Percentiles rank a stretch among this genome's conserved stretches.
Conservation (phyloP, 106 monocot genomes). For the Dendrobium chrysotoxum region DNA sequence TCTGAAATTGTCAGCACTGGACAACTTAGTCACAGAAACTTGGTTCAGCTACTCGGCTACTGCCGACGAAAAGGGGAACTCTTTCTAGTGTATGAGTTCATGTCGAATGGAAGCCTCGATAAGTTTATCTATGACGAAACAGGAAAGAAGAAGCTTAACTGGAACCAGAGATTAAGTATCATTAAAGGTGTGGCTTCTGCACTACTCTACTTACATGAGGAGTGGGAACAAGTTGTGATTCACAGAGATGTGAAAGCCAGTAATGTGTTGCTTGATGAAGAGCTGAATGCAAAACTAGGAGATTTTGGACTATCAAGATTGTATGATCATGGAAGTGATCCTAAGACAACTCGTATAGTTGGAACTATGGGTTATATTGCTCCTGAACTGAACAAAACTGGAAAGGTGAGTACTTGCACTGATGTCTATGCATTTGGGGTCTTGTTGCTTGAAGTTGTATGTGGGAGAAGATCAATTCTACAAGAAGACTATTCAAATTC, state of each 20-base stretch:
- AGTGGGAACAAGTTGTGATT: conserved; percentile 50
- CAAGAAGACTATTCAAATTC: conserved; percentile 42
- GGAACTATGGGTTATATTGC: conserved; percentile 7
- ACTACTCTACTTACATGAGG: conserved; percentile 7
- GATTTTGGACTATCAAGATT: conserved; percentile 77
- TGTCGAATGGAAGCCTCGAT: conserved; percentile 64
- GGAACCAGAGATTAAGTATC: background rate
- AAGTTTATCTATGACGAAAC: background rate
- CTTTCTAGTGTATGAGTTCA: conserved; percentile 58
- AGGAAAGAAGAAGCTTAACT: background rate
- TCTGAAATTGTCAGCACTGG: conserved; percentile 72
- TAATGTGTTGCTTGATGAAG: conserved; percentile 78
- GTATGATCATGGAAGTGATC: conserved; percentile 70
- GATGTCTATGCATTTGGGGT: conserved; percentile 84
- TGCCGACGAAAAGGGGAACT: conserved; percentile 43
- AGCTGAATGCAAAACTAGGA: conserved; percentile 57
- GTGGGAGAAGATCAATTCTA: conserved; percentile 54
- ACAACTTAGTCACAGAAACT: conserved; percentile 64
- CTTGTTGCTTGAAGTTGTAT: conserved; percentile 56
- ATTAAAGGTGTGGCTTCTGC: background rate
- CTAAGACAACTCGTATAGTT: conserved; percentile 11
- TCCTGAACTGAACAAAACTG: conserved; percentile 62
- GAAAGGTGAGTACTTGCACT: conserved; percentile 41
- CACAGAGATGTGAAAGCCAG: conserved; percentile 87
- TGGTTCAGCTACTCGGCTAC: conserved; percentile 69